Conservation (phyloP, 257 asterid genomes). For the Jacaranda mimosifolia region DNA sequence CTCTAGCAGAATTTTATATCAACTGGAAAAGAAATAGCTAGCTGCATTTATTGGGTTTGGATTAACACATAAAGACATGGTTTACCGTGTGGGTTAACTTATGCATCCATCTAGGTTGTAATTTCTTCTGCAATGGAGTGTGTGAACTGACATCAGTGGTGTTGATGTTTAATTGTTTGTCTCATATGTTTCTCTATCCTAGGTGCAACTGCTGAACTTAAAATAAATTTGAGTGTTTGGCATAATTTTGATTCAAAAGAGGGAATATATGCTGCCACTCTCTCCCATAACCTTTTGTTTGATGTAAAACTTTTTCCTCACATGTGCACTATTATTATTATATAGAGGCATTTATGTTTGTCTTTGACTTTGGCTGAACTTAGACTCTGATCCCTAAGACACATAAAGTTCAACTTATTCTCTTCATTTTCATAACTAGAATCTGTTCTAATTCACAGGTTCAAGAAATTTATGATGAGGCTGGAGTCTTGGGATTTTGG, state of each 20-base stretch:
- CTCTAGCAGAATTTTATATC: neutral
- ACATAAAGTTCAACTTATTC: neutral
- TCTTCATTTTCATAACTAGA: constrained; percentile 33
- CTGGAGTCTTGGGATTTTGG: constrained; percentile 93
- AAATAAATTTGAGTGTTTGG: neutral
- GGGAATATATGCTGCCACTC: constrained; percentile 8
- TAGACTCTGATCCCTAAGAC: constrained; percentile 5
- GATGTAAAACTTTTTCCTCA: neutral
- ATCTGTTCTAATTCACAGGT: constrained; percentile 58
- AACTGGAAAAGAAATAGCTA: neutral
- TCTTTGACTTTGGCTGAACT: constrained; percentile 25
- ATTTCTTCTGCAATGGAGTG: constrained; percentile 1
- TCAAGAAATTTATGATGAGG: constrained; percentile 91
- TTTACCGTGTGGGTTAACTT: constrained; percentile 4
- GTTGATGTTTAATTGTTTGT: neutral
- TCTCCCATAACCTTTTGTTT: neutral
- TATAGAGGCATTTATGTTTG: constrained; percentile 3
- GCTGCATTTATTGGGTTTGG: constrained; percentile 29
- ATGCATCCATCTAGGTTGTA: neutral
- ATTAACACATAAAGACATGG: constrained; percentile 13
- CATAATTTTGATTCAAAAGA: neutral
- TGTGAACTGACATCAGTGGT: neutral
- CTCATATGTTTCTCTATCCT: neutral
- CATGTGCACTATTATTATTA: constrained; percentile 4
- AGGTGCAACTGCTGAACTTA: neutral